Conservation (phyloP, 2,329 filamentous ascomycete species). For the Cadophora luteo-olivacea region DNA sequence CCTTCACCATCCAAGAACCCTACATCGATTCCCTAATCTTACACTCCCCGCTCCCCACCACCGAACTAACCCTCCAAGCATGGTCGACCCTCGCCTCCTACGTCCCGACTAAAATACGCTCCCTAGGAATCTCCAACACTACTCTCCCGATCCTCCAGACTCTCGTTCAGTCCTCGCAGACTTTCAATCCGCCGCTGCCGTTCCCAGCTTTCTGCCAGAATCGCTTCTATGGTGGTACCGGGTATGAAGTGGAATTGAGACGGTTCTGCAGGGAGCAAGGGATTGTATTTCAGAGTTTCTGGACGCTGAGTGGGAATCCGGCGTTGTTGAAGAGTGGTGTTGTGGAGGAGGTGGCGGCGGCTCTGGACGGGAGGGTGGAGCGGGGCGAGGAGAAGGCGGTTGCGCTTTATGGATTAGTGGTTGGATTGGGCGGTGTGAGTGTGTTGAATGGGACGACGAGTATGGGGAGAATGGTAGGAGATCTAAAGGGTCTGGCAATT, state of each 20-base stretch:
- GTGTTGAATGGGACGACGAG: constrained; percentile 65
- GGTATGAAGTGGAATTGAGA: constrained; percentile 66
- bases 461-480: constrained; percentile 56
- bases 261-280: constrained; percentile 57
- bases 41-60: constrained; percentile 60
- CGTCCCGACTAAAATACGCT: constrained; percentile 67
- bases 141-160: constrained; percentile 60
- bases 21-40: constrained; percentile 66
- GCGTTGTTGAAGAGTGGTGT: constrained; percentile 53
- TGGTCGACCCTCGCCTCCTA: constrained; percentile 72
- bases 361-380: constrained; percentile 47
- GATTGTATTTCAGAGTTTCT: constrained; percentile 65
- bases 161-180: constrained; percentile 55
- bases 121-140: constrained; percentile 80
- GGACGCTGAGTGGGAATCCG: constrained; percentile 66
- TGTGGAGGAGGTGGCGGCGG: constrained; percentile 56
- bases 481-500: constrained; percentile 52
- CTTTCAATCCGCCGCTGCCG: background rate
- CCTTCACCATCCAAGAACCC: constrained; percentile 41
- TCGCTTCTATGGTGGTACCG: constrained; percentile 67
- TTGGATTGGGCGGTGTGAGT: constrained; percentile 55
- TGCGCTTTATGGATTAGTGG: constrained; percentile 62
- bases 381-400: constrained; percentile 52
- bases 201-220: constrained; percentile 74
- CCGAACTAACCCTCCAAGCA: constrained; percentile 62